Percentiles rank a stretch among this genome's conserved stretches.
phyloP scores from a whole-genome alignment of 2,329 filamentous ascomycete genomes.

The Aurifilum marmelostoma region DNA sequence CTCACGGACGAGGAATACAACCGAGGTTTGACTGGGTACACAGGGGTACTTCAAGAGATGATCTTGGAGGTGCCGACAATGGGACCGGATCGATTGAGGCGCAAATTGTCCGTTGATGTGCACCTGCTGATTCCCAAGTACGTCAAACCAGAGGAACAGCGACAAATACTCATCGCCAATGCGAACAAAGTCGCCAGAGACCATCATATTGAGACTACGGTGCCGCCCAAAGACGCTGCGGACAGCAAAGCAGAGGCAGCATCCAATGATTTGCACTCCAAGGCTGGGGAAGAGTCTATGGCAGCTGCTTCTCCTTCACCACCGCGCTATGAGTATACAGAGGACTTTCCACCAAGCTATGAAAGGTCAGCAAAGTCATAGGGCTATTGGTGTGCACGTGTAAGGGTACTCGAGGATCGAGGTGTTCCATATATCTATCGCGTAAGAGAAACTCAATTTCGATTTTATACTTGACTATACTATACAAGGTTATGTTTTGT shows the following conservation, averaged over 20 bases:
- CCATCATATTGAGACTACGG: background rate
- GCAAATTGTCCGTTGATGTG: slow-evolving; percentile 31
- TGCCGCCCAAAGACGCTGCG: background rate
- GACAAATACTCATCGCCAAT: background rate
- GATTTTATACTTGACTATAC: too few species aligned
- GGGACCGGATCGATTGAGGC: slow-evolving; percentile 28
- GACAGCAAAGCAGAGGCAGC: background rate
- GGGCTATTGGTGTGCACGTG: background rate
- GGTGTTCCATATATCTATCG: background rate
- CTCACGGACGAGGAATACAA: slow-evolving; percentile 6
- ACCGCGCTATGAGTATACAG: background rate
- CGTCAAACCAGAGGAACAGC: background rate
- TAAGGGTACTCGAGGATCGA: background rate
- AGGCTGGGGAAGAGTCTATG: background rate
- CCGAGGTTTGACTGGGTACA: slow-evolving; percentile 26
- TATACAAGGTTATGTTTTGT: too few species aligned
- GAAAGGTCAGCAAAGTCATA: background rate
- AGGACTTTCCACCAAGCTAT: background rate
- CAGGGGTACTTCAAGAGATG: slow-evolving; percentile 30
- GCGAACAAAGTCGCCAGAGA: background rate
- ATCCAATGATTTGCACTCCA: background rate
- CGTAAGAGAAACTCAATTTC: too few species aligned
- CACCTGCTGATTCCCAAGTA: slow-evolving; percentile 25
- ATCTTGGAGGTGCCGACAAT: slow-evolving; percentile 26
- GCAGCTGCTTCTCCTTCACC: background rate